Base-by-base conservation (phyloP, 2,329 filamentous ascomycete species). In the Pseudogymnoascus sp. region DNA sequence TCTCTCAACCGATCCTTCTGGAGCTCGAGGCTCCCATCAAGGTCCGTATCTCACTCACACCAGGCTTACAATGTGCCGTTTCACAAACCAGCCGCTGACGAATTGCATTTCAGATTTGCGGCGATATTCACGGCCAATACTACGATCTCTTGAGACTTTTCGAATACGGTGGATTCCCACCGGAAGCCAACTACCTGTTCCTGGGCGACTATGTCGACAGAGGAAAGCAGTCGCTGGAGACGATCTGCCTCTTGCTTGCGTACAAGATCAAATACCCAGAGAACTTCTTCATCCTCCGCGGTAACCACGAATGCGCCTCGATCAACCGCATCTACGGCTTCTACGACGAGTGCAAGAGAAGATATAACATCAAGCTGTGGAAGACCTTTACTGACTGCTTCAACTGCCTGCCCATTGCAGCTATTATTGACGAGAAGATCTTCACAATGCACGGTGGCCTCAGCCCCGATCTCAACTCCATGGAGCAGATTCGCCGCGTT, bases 201-300 rank as follows among this genome's bases (percentile, higher is more conserved):
- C 89, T 99, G 61, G 95, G 95, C 70, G 95, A 99, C 76, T 99
- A 99, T 74, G 95, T 99, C 72, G 95, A 99, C 77, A 88, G 95
- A 81, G 95, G 95, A 81, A 97, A 99, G 84, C 95, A 99, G 80
- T 97, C 93, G 38, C 88, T 99, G 62, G 95, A 99, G 82, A 97
- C 95, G 70, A 97, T 99, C 78, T 96, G 92, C 81, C 83, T 99
- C 68, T 84, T 99, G 64, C 85, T 99, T 61, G 92, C 92, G 67
- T 99, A 97, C 86, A 99, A 99, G 86, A 96, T 99, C 85, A 97
- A 97, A 82, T 97, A 96, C 76, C 95, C 95, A 59, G 95, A 99
- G 80, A 99, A 99, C 82, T 97, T 99, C 81, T 99, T 99, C 82
- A 90, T 99, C 70, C 86, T 99, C 65, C 91, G 95, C 70, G 95